phyloP scores from a whole-genome alignment of 1,284 basidiomycete genomes.

The Hortiboletus rubellus region DNA sequence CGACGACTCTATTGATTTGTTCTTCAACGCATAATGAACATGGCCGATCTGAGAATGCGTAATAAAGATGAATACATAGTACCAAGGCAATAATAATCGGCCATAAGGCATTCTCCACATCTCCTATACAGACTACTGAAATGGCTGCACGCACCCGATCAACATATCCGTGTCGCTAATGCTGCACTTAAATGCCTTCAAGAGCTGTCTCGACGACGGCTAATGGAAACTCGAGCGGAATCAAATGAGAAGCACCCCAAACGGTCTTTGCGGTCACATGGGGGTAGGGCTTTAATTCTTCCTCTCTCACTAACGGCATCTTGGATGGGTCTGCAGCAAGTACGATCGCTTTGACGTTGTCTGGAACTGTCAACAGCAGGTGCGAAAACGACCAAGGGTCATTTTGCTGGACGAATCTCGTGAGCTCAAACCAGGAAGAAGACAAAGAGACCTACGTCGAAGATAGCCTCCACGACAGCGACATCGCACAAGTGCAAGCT shows the following conservation, averaged over 20 bases:
- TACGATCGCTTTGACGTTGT: neutral
- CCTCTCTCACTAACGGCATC: neutral
- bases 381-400: conserved; percentile 22
- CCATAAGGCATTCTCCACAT: no score
- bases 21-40: no score
- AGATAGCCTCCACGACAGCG: neutral
- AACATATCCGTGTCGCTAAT: neutral
- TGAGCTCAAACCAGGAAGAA: neutral
- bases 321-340: conserved; percentile 23
- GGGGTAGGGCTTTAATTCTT: conserved; percentile 11
- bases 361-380: conserved; percentile 3
- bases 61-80: no score
- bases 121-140: no score
- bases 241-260: conserved; percentile 13
- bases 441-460: conserved; percentile 13
- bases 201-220: conserved; percentile 17
- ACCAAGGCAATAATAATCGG: no score
- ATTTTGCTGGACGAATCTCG: conserved; percentile 13
- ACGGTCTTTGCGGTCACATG: conserved; percentile 13
- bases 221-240: conserved; percentile 16
- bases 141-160: no score
- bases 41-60: no score
- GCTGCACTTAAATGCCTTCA: neutral
- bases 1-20: no score
- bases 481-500: conserved; percentile 9